phyloP scores from a whole-genome alignment of 1,139 yeast genomes.

The Candida tropicalis region DNA sequence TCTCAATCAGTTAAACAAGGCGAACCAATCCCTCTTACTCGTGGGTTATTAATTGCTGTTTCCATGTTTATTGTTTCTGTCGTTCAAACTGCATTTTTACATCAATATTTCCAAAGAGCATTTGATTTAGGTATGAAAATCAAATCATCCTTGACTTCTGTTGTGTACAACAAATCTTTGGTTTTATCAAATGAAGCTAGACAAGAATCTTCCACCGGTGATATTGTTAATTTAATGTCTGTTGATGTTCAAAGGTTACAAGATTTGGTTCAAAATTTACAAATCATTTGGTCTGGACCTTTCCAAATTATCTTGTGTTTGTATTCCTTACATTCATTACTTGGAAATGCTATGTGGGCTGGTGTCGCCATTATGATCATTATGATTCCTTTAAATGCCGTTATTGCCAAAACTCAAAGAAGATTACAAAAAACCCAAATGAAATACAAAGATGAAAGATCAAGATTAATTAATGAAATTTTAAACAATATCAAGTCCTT shows the following conservation, averaged over 20 bases:
- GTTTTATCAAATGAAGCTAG: conserved; percentile 84
- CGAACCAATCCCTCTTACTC: conserved; percentile 61
- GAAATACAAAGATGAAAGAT: conserved; percentile 49
- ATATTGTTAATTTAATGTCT: conserved; percentile 94
- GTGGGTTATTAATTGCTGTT: conserved; percentile 80
- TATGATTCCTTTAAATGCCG: conserved; percentile 84
- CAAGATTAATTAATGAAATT: conserved; percentile 76
- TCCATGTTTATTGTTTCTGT: conserved; percentile 85
- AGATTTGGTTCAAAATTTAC: conserved; percentile 84
- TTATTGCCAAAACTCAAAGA: conserved; percentile 74
- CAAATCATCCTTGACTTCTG: conserved; percentile 76
- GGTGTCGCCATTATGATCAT: conserved; percentile 84
- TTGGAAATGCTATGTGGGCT: conserved; percentile 96
- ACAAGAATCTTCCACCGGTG: conserved; percentile 85
- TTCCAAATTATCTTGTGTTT: conserved; percentile 86
- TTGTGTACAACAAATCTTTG: conserved; percentile 79
- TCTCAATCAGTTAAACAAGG: conserved; percentile 40
- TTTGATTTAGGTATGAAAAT: conserved; percentile 91
- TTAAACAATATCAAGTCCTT: conserved; percentile 89
- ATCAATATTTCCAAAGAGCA: conserved; percentile 89
- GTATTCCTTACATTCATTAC: conserved; percentile 67
- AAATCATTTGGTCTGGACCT: conserved; percentile 95
- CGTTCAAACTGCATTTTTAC: conserved; percentile 80
- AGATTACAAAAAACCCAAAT: conserved; percentile 64
- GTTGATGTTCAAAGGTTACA: conserved; percentile 95